phyloP scores from a whole-genome alignment of 148 eudicot genomes.

The Chenopodium quinoa region DNA sequence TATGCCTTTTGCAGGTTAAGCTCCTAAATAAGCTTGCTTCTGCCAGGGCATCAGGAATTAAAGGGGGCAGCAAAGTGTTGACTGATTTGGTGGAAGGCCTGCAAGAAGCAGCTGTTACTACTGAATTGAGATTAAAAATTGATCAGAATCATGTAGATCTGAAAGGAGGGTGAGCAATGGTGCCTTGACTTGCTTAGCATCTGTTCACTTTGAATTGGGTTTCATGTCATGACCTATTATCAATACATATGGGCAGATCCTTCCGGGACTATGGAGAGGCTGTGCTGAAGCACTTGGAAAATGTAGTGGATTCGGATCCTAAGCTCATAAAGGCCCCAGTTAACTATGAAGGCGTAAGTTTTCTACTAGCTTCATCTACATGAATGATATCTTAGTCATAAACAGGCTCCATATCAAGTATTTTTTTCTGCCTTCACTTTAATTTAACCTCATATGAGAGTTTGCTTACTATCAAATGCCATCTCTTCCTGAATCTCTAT shows the following conservation, averaged over 20 bases:
- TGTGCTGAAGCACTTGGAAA: constrained; percentile 72
- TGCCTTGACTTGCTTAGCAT: constrained; percentile 13
- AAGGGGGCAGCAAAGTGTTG: constrained; percentile 83
- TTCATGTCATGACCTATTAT: constrained; percentile 17
- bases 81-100: constrained; percentile 82
- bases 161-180: constrained; percentile 76
- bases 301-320: constrained; percentile 53
- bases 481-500: neutral
- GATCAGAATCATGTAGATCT: constrained; percentile 77
- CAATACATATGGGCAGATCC: constrained; percentile 48
- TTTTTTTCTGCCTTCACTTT: neutral
- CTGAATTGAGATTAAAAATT: constrained; percentile 83
- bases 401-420: neutral
- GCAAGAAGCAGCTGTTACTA: constrained; percentile 73
- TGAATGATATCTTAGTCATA: neutral
- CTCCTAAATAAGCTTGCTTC: constrained; percentile 94
- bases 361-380: neutral
- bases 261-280: constrained; percentile 92
- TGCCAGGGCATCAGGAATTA: constrained; percentile 68
- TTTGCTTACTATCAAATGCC: neutral
- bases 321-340: constrained; percentile 82
- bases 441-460: neutral
- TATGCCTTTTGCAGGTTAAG: constrained; percentile 57
- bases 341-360: constrained; percentile 95
- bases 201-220: neutral